Base-by-base conservation (phyloP, 148 eudicot species). In the Chenopodium suecicum region DNA sequence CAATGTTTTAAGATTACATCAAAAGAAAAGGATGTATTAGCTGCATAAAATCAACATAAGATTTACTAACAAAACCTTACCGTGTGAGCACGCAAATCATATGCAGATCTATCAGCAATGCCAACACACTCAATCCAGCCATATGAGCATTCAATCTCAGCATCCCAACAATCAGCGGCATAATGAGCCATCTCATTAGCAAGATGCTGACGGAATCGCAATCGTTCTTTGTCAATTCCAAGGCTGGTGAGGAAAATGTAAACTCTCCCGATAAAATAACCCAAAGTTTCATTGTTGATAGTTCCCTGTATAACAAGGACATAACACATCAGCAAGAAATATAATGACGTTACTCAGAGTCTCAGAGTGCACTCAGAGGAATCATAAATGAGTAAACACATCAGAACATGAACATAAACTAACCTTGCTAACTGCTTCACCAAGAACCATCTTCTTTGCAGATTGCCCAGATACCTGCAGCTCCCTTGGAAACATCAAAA, bases 51-150 rank as follows among this genome's bases (percentile, higher is more conserved):
- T 70, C 60, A 83, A 34, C 48, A 65, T 29, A 0, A 7, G 74
- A 67, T 68, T 41, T 75, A 41, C 65, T 27, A 75, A 25, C 23
- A 47, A 80, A 82, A 2, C 32, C 81, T 89, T 88, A 95, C 98
- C 80, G 94, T 88, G 88, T 95, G 98, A 67, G 98, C 98, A 82
- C 86, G 89, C 86, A 95, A 85, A 83, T 95, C 98, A 79, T 86
- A 93, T 56, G 98, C 98, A 75, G 98, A 92, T 84, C 98, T 89
- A 86, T 95, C 98, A 78, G 98, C 98, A 81, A 93, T 95, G 37
- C 98, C 98, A 87, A 95, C 98, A 86, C 98, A 95, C 77, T 95
- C 98, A 75, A 93, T 95, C 98, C 98, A 95, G 16, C 98, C 98
- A 89, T 90, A 89, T 67, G 98, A 91, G 82, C 93, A 90, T 83